A percentile compares a stretch with the other conserved stretches of the same genome.
These are phyloP conservation scores for Thuidium tamariscinum DNA, from an alignment of 225 moss, liverwort and hornwort species.

Conservation along the genomic window DNA sequence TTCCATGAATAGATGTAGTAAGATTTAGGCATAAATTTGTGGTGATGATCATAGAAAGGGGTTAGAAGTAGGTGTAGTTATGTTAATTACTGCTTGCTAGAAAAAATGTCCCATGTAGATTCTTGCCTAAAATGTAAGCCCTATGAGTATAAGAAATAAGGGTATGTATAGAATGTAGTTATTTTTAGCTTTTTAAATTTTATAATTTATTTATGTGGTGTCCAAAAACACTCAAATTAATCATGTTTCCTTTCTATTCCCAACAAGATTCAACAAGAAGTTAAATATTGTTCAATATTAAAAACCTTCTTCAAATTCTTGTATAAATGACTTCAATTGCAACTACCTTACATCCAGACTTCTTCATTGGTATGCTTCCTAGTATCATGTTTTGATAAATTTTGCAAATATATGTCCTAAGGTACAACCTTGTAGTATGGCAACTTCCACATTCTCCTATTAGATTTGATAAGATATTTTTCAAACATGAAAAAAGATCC, in stretches of 20 bases:
- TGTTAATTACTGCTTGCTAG: too few relatives aligned
- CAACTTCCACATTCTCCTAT: too few relatives aligned
- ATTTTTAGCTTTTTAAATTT: background rate
- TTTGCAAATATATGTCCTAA: background rate
- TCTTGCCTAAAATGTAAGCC: too few relatives aligned
- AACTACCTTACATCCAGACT: background rate
- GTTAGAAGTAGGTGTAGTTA: too few relatives aligned
- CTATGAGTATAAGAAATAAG: too few relatives aligned
- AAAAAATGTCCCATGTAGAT: too few relatives aligned
- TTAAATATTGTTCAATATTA: background rate
- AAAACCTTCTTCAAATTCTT: background rate
- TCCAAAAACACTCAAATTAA: background rate
- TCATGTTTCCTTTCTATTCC: background rate
- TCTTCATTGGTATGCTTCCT: background rate
- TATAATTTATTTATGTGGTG: background rate
- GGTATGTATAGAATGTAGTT: accelerated
- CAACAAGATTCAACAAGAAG: too few relatives aligned
- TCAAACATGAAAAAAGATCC: background rate
- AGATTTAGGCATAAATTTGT: too few relatives aligned
- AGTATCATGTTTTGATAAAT: background rate
- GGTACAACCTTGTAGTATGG: background rate
- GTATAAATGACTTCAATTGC: background rate
- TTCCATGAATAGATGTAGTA: too few relatives aligned
- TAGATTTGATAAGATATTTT: background rate
- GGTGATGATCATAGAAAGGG: too few relatives aligned